Evolutionary conservation across 2,329 filamentous ascomycete species (phyloP).

Genomic region (Paraphoma sp.): DNA sequence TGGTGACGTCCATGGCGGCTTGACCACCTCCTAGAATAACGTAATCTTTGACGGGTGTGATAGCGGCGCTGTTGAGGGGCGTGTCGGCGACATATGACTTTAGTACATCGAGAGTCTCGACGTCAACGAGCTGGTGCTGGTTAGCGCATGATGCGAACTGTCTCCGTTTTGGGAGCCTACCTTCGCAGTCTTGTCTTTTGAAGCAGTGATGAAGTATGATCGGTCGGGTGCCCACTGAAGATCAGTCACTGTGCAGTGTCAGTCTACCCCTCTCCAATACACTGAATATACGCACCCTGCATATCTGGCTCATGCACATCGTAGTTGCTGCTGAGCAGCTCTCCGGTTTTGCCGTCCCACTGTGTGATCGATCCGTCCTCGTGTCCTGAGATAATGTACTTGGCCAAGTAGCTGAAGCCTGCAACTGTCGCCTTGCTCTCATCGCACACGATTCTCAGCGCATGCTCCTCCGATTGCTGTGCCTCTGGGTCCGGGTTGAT

Average conservation of each 20-base stretch:
- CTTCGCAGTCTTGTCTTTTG: conserved; percentile 97
- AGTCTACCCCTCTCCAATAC: conserved; percentile 52
- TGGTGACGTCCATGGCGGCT: conserved; percentile 96
- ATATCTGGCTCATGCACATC: conserved; percentile 86
- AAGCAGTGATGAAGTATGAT: conserved; percentile 97
- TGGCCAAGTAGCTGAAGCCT: conserved; percentile 91
- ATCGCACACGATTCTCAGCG: conserved; percentile 84
- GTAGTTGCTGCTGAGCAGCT: conserved; percentile 77
- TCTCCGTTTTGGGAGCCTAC: conserved; percentile 51
- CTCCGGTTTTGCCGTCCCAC: conserved; percentile 91
- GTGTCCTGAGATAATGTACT: conserved; percentile 97
- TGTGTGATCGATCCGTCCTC: conserved; percentile 92
- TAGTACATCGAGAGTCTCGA: conserved; percentile 85
- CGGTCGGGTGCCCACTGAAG: conserved; percentile 93
- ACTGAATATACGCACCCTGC: conserved; percentile 63
- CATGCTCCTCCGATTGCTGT: conserved; percentile 83
- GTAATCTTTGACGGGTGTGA: conserved; percentile 95
- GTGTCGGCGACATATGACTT: conserved; percentile 95
- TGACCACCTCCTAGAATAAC: conserved; percentile 98
- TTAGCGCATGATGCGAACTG: conserved; percentile 1
- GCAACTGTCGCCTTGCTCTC: conserved; percentile 96
- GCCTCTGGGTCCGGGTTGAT: conserved; percentile 83
- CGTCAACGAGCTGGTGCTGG: conserved; percentile 71
- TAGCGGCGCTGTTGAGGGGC: conserved; percentile 92
- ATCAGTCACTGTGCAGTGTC: conserved; percentile 83